These are phyloP conservation scores for Rhypophila decipiens DNA, from an alignment of 495 filamentous ascomycete species.

Conservation along the genomic window DNA sequence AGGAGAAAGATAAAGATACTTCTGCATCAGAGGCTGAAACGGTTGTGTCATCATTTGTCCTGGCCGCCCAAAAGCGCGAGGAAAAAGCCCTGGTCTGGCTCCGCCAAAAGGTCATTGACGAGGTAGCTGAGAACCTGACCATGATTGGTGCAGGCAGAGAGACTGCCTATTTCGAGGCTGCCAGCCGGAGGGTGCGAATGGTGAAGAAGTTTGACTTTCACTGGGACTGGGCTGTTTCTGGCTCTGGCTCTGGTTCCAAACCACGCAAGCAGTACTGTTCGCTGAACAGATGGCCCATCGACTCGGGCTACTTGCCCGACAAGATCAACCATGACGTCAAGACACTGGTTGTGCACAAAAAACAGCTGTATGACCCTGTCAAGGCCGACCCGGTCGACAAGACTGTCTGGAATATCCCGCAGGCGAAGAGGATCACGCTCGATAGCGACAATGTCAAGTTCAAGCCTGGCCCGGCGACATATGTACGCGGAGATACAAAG, in stretches of 20 bases:
- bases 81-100: conserved; percentile 4
- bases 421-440: conserved; percentile 13
- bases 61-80: too few relatives aligned
- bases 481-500: conserved; percentile 20
- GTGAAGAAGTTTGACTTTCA: conserved; percentile 13
- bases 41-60: too few relatives aligned
- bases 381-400: conserved; percentile 10
- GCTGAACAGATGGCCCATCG: conserved; percentile 22
- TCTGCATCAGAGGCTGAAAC: too few relatives aligned
- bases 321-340: not conserved
- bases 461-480: conserved; percentile 13
- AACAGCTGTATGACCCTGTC: conserved; percentile 9
- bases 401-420: conserved; percentile 8
- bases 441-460: conserved; percentile 11
- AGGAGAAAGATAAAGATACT: too few relatives aligned
- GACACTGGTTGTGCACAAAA: conserved; percentile 10
- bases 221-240: conserved; percentile 18
- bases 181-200: not conserved
- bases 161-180: not conserved
- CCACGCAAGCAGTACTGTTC: conserved; percentile 14
- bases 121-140: conserved; percentile 16
- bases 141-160: conserved; percentile 19
- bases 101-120: conserved; percentile 17
- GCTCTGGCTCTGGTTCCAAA: conserved; percentile 1
- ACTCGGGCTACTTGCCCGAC: conserved; percentile 2